Percentiles rank a stretch among this genome's conserved stretches.
Evolutionary conservation across 108 stramenopile genomes (phyloP).

Genomic region (Epithemia pelagica): DNA sequence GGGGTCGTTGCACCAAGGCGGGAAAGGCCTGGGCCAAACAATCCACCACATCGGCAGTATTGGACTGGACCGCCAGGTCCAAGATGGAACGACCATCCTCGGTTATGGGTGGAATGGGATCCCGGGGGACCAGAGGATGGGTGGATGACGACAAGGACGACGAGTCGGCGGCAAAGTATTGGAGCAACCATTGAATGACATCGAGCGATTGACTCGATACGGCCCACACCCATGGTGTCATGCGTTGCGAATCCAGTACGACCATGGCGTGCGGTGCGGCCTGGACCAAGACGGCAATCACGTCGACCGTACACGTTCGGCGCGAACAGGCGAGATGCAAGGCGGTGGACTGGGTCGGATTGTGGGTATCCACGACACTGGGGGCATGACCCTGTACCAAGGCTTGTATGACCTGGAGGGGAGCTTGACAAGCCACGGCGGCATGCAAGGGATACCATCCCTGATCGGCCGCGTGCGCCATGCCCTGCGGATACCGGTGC

Average conservation of each 20-base stretch:
- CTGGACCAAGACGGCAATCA: neutral
- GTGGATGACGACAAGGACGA: no score
- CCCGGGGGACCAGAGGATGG: no score
- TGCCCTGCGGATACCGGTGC: neutral
- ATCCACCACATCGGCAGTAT: neutral
- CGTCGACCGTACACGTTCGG: neutral
- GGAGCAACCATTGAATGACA: neutral
- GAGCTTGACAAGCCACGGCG: neutral
- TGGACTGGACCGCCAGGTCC: neutral
- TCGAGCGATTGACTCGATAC: neutral
- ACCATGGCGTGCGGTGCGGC: neutral
- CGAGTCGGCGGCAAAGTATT: neutral
- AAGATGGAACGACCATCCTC: neutral
- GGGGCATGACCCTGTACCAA: neutral
- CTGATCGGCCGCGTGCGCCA: neutral
- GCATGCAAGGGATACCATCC: neutral
- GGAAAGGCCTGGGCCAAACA: neutral
- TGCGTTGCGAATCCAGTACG: neutral
- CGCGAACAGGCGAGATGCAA: neutral
- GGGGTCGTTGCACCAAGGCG: neutral
- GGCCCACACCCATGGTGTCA: neutral
- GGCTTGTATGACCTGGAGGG: neutral
- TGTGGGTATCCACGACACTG: neutral
- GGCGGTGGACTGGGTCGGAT: neutral
- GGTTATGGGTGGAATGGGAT: neutral